Base-by-base conservation (phyloP, 2,329 filamentous ascomycete genomes). In the Ophiosphaerella narmari region DNA sequence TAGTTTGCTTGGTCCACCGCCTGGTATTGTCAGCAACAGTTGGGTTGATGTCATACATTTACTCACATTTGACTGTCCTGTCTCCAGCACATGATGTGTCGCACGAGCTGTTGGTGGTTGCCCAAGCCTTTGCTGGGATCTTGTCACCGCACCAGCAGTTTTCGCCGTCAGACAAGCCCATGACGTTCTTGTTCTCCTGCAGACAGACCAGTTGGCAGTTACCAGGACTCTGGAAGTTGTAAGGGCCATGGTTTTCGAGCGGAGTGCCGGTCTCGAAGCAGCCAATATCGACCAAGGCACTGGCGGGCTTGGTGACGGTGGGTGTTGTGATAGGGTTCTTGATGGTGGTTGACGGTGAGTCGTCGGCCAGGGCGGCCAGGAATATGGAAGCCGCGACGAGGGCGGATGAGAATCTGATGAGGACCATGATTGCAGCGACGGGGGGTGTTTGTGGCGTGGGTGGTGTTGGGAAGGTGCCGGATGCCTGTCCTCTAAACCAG, bases 131-230 rank as follows among this genome's bases (percentile, higher is more conserved):
- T 13, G 85, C 78, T 0, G 91, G 91, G 40, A 92, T 80, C 50
- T 79, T 73, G 55, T 84, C 75, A 51, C 91, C 91, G 65, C 91
- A 96, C 65, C 79, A 89, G 75, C 91, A 96, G 56, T 84, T 74
- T 14, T 79, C 77, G 13, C 82, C 82, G 14, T 80, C 79, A 7
- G 80, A 82, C 38, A 89, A 75, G 29, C 80, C 90, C 63, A 86
- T 83, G 7, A 91, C 87, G 1, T 79, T 59, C 32, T 81, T 78
- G 7, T 77, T 63, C 0, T 73, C 65, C 2, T 73, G 62, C 21
- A 76, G 62, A 66, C 84, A 87, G 54, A 75, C 69, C 16, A 72
- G 60, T 56, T 82, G 78, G 59, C 84, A 87, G 57, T 79, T 79
- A 45, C 83, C 82, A 26, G 73, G 70, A 55, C 78, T 81, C 61